Evolutionary conservation across 768 basidiomycete genomes (phyloP), one percentile per base, ranked within the genome.

Genomic region (Suillus fuscotomentosus): DNA sequence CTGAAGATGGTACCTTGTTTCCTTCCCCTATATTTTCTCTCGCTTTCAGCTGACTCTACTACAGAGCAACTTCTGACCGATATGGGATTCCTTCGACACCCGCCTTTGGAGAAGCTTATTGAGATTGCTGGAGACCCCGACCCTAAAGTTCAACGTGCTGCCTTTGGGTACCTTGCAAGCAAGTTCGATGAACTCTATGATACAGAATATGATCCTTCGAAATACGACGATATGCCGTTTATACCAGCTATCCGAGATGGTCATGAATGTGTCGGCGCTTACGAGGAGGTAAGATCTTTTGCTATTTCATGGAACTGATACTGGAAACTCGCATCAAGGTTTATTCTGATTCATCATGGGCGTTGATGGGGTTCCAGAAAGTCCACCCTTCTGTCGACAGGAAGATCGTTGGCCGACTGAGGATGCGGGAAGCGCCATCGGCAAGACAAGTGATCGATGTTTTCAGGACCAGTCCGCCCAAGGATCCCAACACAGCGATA

Each of bases 131-230:
- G 90, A 2, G 79, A 81, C 48, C 59, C 77, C 5, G 81, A 89
- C 68, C 62, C 76, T 5, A 1, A 81, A 70, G 72, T 83, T 38
- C 85, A 85, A 13, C 68, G 78, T 5, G 74, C 77, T n/a, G 93
- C 93, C 1, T 78, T 96, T 43, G 84, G 84, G 55, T 97, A 95
- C 77, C 83, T 97, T 41, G 72, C 95, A 57, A 86, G 89, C 60
- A 88, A 96, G 70, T 78, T 88, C 24, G 71, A 77, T 1, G 80
- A 78, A 1, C 80, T 83, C 53, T 95, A 91, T 70, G 68, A 73
- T 5, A 42, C 9, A 17, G 74, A 82, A 47, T 89, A 90, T 68
- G 77, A 86, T 54, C 81, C 85, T 13, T 69, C 74, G 8, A 66
- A 80, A 11, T 90, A 84, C 66, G 75, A 78, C 5, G 77, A 86